Conservation (phyloP, 78 protist genomes). For the Anaeramoeba ignava region DNA sequence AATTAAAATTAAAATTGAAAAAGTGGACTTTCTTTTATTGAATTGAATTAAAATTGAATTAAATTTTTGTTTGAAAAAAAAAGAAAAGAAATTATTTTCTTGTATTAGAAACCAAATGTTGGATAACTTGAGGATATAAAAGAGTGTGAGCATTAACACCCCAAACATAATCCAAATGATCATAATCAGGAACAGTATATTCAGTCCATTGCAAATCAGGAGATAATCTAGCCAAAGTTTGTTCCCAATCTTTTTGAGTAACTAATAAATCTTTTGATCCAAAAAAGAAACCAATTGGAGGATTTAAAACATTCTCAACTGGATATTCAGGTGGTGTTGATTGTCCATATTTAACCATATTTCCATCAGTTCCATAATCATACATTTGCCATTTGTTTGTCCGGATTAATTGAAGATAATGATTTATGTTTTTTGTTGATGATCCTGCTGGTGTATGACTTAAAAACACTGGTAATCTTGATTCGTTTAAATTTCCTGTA, state of each 20-base stretch:
- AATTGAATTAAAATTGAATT: too few species aligned
- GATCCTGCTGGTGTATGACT: not conserved
- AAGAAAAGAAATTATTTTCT: too few species aligned
- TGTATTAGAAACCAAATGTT: too few species aligned
- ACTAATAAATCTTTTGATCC: not conserved
- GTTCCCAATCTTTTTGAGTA: not conserved
- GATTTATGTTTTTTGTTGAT: not conserved
- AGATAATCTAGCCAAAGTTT: not conserved
- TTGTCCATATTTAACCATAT: not conserved
- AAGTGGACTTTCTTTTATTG: too few species aligned
- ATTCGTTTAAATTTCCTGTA: not conserved
- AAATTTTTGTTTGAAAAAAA: too few species aligned
- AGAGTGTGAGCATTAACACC: not conserved
- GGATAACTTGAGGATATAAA: too few species aligned
- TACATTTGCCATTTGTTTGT: not conserved
- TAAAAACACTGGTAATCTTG: not conserved
- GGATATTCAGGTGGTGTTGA: not conserved
- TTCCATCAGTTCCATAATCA: not conserved
- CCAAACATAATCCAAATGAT: slow-evolving; percentile 3
- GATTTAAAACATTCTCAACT: not conserved
- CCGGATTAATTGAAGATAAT: not conserved
- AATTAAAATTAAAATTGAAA: too few species aligned
- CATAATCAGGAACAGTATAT: not conserved
- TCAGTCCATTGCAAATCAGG: not conserved
- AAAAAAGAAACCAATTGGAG: not conserved